These are phyloP conservation scores for Globisporangium camurandrum DNA, from an alignment of 352 stramenopile genomes.

Conservation along the genomic window DNA sequence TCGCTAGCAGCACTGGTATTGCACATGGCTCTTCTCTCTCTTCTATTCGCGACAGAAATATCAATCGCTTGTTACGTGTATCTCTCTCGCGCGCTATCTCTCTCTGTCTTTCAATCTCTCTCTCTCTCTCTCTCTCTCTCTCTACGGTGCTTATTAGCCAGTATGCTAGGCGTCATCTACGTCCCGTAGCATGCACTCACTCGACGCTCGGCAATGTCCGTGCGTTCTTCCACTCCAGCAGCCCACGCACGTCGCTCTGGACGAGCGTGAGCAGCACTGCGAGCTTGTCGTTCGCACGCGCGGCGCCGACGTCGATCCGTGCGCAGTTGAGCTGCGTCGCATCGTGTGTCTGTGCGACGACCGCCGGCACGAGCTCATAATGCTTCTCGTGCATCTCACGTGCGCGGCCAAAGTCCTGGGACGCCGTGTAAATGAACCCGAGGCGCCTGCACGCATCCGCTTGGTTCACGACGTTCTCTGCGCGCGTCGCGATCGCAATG, in stretches of 20 bases:
- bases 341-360: constrained; percentile 33
- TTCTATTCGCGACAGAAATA: background rate
- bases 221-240: constrained; percentile 78
- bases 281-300: constrained; percentile 68
- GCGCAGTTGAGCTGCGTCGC: constrained; percentile 46
- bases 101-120: no score
- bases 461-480: constrained; percentile 82
- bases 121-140: background rate
- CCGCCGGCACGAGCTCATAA: constrained; percentile 71
- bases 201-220: constrained; percentile 43
- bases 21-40: background rate
- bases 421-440: constrained; percentile 77
- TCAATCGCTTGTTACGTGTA: background rate
- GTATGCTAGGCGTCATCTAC: no score
- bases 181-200: no score
- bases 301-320: constrained; percentile 59
- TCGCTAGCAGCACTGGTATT: no score
- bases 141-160: no score
- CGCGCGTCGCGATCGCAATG: constrained; percentile 63
- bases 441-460: constrained; percentile 81
- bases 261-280: constrained; percentile 47
- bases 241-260: constrained; percentile 54
- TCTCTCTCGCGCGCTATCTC: no score
- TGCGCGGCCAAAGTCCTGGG: constrained; percentile 70
- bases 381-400: constrained; percentile 88